These are phyloP conservation scores for Alternaria incomplexa DNA, from an alignment of 2,329 filamentous ascomycete genomes.

Conservation along the genomic window DNA sequence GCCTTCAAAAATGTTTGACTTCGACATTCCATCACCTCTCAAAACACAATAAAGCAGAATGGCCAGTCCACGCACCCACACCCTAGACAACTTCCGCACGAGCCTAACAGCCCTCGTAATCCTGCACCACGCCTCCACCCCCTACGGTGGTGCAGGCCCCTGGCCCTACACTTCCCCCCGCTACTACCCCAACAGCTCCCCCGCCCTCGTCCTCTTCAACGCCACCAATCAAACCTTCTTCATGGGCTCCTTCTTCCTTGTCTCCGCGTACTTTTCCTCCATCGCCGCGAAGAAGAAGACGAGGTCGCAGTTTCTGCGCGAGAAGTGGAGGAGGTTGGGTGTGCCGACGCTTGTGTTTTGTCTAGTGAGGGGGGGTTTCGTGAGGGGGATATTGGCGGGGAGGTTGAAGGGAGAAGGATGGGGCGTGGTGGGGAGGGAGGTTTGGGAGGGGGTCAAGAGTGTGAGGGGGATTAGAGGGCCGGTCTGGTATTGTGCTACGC, in stretches of 20 bases:
- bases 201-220: conserved; percentile 17
- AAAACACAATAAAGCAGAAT: neutral
- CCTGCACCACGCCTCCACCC: conserved; percentile 22
- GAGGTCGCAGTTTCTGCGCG: conserved; percentile 2
- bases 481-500: conserved; percentile 27
- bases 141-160: conserved; percentile 25
- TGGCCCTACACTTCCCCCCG: conserved; percentile 18
- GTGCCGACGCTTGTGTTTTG: conserved; percentile 19
- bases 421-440: neutral
- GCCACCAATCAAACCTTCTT: conserved; percentile 28
- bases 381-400: conserved; percentile 1
- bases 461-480: conserved; percentile 21
- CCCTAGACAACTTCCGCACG: conserved; percentile 29
- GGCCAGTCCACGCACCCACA: conserved; percentile 7
- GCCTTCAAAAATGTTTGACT: neutral
- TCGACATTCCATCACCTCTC: neutral
- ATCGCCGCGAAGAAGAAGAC: conserved; percentile 7
- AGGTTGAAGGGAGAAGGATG: neutral
- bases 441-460: conserved; percentile 2
- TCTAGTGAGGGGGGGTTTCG: conserved; percentile 2
- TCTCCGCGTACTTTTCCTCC: conserved; percentile 27
- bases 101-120: conserved; percentile 26
- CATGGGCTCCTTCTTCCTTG: conserved; percentile 29
- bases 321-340: conserved; percentile 25
- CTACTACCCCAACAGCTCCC: conserved; percentile 1